phyloP scores from a whole-genome alignment of 129 eudicot species.

The Helichrysum umbraculigerum region DNA sequence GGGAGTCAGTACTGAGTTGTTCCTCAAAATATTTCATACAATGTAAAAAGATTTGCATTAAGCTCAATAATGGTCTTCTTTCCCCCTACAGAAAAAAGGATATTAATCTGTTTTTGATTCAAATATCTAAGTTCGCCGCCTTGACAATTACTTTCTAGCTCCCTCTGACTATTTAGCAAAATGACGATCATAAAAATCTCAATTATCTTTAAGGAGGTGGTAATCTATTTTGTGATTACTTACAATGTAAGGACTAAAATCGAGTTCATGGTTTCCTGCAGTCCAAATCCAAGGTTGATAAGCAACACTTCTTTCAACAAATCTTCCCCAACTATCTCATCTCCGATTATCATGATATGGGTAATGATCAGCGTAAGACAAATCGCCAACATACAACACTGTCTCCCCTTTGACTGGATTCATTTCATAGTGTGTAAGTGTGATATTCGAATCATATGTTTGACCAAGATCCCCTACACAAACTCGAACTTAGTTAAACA shows the following conservation, averaged over 20 bases:
- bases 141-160: no score
- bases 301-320: conserved; percentile 75
- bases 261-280: conserved; percentile 84
- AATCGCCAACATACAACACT: conserved; percentile 77
- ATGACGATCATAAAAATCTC: background rate
- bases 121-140: no score
- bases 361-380: conserved; percentile 80
- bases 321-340: conserved; percentile 94
- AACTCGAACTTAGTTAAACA: background rate
- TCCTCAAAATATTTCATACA: no score
- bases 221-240: conserved; percentile 7
- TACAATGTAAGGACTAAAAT: conserved; percentile 71
- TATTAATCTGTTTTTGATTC: no score
- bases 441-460: conserved; percentile 63
- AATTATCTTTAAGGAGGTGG: background rate
- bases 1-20: no score
- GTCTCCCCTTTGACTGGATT: conserved; percentile 71
- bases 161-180: background rate
- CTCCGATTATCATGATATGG: conserved; percentile 71
- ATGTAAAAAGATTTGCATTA: no score
- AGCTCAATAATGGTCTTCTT: no score
- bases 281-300: conserved; percentile 99
- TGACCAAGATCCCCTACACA: conserved; percentile 88
- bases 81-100: no score
- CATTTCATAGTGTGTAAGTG: conserved; percentile 72